Conservation (phyloP, 768 basidiomycete genomes). For the Macrolepiota dolichaula region DNA sequence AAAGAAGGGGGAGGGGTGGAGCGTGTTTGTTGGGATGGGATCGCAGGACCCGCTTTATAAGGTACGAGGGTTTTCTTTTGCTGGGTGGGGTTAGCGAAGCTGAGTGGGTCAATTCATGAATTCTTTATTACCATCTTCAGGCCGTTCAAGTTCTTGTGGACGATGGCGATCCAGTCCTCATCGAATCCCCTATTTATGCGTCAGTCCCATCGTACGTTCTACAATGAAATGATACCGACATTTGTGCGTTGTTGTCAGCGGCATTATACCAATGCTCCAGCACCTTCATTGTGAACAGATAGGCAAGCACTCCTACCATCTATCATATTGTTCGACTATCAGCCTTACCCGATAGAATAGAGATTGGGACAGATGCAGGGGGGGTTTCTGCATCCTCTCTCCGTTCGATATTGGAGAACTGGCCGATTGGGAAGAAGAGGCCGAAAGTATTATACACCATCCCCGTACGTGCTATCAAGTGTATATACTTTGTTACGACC, state of each 20-base stretch:
- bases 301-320: too few relatives aligned
- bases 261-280: constrained; percentile 62
- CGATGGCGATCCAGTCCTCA: constrained; percentile 74
- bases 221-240: not conserved
- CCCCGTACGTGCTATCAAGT: constrained; percentile 41
- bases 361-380: constrained; percentile 72
- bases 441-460: constrained; percentile 84
- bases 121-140: constrained; percentile 36
- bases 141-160: constrained; percentile 69
- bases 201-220: constrained; percentile 28
- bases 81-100: not conserved
- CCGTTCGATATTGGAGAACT: constrained; percentile 62
- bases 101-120: not conserved
- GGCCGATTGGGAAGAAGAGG: constrained; percentile 68
- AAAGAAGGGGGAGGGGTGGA: constrained; percentile 64
- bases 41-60: constrained; percentile 90
- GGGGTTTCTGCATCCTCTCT: constrained; percentile 65
- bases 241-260: constrained; percentile 37
- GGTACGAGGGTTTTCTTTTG: constrained; percentile 39
- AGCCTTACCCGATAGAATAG: constrained; percentile 40
- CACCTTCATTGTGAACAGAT: constrained; percentile 57
- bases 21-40: constrained; percentile 73
- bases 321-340: too few relatives aligned
- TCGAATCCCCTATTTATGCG: constrained; percentile 84
- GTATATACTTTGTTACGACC: constrained; percentile 36